A percentile compares a stretch with the other conserved stretches of the same genome.
These are phyloP conservation scores for Calonectria multiphialidica DNA, from an alignment of 2,329 filamentous ascomycete species.

Conservation along the genomic window DNA sequence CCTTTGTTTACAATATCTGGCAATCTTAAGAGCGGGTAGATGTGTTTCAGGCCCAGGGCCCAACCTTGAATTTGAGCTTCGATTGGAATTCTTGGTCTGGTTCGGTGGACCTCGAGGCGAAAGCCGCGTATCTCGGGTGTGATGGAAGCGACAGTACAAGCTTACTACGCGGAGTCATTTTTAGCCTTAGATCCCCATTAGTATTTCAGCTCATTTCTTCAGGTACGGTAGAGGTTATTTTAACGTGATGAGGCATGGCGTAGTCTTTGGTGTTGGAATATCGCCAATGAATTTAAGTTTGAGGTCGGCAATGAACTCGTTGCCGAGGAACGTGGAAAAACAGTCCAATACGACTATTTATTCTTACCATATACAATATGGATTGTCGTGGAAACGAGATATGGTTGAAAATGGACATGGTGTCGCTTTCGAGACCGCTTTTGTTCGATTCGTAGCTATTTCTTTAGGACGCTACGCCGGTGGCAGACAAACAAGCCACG, in stretches of 20 bases:
- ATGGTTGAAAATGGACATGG: not conserved
- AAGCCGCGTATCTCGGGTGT: not conserved
- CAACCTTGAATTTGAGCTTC: not conserved
- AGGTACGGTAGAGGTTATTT: not conserved
- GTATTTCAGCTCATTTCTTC: not conserved
- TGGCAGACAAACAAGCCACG: too few species aligned
- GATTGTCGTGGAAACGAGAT: not conserved
- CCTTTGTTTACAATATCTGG: slow-evolving; percentile 19
- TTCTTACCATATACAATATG: not conserved
- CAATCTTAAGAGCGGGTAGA: not conserved
- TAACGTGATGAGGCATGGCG: not conserved
- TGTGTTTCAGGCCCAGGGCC: not conserved
- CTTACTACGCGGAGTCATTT: not conserved
- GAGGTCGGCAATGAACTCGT: not conserved
- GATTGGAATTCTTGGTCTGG: not conserved
- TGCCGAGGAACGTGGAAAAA: not conserved
- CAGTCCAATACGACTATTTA: not conserved
- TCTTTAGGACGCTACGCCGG: not conserved
- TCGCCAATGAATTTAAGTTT: not conserved
- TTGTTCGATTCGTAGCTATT: not conserved
- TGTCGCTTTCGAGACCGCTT: not conserved
- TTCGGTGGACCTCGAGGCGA: not conserved
- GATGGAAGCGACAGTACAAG: not conserved
- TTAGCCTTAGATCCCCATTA: not conserved
- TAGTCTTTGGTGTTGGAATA: not conserved